phyloP scores from a whole-genome alignment of 2,329 filamentous ascomycete genomes.

The Sporothrix curviconia region DNA sequence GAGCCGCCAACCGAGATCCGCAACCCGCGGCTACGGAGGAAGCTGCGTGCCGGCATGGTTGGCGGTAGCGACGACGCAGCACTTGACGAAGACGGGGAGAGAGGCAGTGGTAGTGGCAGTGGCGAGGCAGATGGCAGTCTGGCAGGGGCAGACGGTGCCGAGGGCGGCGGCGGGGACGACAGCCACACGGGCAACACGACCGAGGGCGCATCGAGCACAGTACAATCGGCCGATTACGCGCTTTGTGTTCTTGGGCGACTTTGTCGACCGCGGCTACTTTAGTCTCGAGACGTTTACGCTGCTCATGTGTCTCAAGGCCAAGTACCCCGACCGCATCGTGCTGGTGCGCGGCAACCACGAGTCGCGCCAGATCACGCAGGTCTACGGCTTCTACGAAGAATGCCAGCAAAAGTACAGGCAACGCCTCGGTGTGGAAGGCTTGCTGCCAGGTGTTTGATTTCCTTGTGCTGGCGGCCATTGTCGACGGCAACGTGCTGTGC shows the following conservation, averaged over 20 bases:
- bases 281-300: slow-evolving; percentile 97
- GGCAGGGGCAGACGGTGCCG: background rate
- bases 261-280: slow-evolving; percentile 95
- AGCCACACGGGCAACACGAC: slow-evolving; percentile 31
- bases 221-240: slow-evolving; percentile 48
- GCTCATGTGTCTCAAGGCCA: slow-evolving; percentile 85
- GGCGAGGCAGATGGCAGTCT: background rate
- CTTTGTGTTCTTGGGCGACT: slow-evolving; percentile 70
- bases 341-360: slow-evolving; percentile 97
- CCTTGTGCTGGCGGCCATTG: slow-evolving; percentile 90
- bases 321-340: slow-evolving; percentile 86
- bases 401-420: slow-evolving; percentile 97
- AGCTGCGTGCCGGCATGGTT: slow-evolving; percentile 54
- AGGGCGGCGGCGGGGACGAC: slow-evolving; percentile 2
- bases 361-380: slow-evolving; percentile 94
- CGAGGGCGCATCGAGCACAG: slow-evolving; percentile 26
- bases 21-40: slow-evolving; percentile 79
- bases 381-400: slow-evolving; percentile 98
- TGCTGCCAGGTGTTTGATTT: slow-evolving; percentile 99
- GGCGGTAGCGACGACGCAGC: slow-evolving; percentile 28
- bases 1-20: slow-evolving; percentile 86
- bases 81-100: slow-evolving; percentile 41
- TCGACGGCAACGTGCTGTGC: slow-evolving; percentile 97
- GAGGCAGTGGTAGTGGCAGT: slow-evolving; percentile 43
- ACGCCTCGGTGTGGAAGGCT: slow-evolving; percentile 99